Conservation (phyloP, 352 stramenopile genomes). For the Plasmopara halstedii region DNA sequence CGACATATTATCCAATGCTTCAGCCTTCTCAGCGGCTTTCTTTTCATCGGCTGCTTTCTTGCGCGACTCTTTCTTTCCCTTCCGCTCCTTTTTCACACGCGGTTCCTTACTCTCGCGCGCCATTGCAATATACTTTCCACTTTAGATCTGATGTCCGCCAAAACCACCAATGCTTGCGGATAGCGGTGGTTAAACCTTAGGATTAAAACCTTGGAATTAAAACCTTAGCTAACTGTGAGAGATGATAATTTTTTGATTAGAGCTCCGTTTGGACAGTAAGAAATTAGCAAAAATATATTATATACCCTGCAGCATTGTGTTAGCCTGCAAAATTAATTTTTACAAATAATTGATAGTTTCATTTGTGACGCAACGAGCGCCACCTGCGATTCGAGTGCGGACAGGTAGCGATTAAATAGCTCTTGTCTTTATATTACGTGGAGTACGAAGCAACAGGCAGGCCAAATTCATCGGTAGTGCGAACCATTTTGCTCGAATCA, state of each 20-base stretch:
- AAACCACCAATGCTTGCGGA: conserved; percentile 22
- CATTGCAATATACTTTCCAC: conserved; percentile 2
- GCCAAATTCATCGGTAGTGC: conserved; percentile 65
- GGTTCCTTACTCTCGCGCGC: conserved; percentile 40
- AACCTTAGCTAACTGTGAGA: neutral
- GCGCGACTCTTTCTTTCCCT: conserved; percentile 68
- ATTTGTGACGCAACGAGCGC: too few species aligned
- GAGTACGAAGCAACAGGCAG: conserved; percentile 46
- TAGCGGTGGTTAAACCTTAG: conserved; percentile 10
- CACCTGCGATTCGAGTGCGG: too few species aligned
- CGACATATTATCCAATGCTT: conserved; percentile 64
- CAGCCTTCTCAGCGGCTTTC: conserved; percentile 58
- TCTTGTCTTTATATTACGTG: conserved; percentile 16
- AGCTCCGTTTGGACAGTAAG: too few species aligned
- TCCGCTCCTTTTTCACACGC: conserved; percentile 66
- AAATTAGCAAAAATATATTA: too few species aligned
- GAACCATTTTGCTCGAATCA: conserved; percentile 19
- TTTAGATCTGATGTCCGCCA: conserved; percentile 12
- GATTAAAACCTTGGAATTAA: conserved; percentile 10
- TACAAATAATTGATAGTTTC: too few species aligned
- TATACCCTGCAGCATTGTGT: too few species aligned
- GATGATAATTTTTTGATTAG: too few species aligned
- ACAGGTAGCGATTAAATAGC: too few species aligned
- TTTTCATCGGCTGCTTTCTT: conserved; percentile 76
- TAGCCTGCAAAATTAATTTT: too few species aligned